Conservation (phyloP, 2,329 filamentous ascomycete genomes). For the Pleurostoma richardsiae region DNA sequence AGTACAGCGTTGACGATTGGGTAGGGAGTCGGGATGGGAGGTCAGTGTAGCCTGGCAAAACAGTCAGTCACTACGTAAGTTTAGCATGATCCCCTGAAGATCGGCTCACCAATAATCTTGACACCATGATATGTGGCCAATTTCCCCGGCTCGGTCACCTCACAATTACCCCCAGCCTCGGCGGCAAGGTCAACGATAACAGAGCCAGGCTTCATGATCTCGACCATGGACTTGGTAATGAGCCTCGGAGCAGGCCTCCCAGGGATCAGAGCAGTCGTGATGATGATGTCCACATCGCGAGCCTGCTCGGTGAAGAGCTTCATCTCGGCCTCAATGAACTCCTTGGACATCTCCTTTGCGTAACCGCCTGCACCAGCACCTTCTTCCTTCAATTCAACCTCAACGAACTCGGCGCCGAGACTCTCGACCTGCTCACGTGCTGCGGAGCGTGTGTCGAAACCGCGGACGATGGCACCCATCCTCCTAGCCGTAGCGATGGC, state of each 20-base stretch:
- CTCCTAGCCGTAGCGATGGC: conserved; percentile 83
- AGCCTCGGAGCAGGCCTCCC: conserved; percentile 78
- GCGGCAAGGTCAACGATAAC: conserved; percentile 85
- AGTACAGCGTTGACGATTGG: conserved; percentile 85
- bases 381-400: conserved; percentile 80
- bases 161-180: conserved; percentile 84
- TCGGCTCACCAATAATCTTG: conserved; percentile 68
- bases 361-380: conserved; percentile 82
- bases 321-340: conserved; percentile 91
- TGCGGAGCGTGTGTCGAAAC: conserved; percentile 86
- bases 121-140: conserved; percentile 69
- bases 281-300: conserved; percentile 84
- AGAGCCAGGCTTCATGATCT: conserved; percentile 85
- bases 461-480: conserved; percentile 83
- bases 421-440: conserved; percentile 87
- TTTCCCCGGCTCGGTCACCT: conserved; percentile 71
- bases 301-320: conserved; percentile 86
- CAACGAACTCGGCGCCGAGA: conserved; percentile 82
- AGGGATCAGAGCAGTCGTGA: conserved; percentile 88
- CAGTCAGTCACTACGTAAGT: background rate
- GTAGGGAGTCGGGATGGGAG: conserved; percentile 81
- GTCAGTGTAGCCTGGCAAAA: conserved; percentile 68
- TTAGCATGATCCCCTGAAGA: background rate
- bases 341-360: conserved; percentile 90
- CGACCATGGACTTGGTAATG: conserved; percentile 74